These are phyloP conservation scores for Chaetomiaceae sp. DNA, from an alignment of 2,329 filamentous ascomycete species.

Conservation along the genomic window DNA sequence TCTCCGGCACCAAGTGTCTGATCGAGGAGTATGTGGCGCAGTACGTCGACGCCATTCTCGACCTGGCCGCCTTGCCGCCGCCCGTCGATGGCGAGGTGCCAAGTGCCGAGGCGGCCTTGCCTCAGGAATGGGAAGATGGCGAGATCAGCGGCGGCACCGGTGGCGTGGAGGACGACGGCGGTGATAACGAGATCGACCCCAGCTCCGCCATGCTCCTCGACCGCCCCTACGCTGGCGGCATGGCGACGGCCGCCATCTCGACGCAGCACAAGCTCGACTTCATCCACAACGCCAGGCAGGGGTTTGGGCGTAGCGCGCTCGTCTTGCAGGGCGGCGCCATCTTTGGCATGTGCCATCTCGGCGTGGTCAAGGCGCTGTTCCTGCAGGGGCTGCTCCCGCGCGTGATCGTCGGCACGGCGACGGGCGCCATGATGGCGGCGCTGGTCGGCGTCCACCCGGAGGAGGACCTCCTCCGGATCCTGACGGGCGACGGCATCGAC, in stretches of 20 bases:
- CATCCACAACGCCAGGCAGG: slow-evolving; percentile 79
- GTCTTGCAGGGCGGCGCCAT: slow-evolving; percentile 87
- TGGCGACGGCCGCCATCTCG: slow-evolving; percentile 21
- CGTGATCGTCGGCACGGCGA: slow-evolving; percentile 88
- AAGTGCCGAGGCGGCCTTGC: neutral
- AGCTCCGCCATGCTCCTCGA: no score
- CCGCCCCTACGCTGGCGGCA: neutral
- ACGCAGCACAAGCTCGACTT: slow-evolving; percentile 65
- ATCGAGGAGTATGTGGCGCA: slow-evolving; percentile 89
- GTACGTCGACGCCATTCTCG: slow-evolving; percentile 73
- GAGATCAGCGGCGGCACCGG: neutral
- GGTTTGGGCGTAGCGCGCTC: slow-evolving; percentile 79
- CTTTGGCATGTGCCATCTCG: slow-evolving; percentile 85
- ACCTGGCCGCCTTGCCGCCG: slow-evolving; percentile 64
- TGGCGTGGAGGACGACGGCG: neutral
- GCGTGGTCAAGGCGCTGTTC: slow-evolving; percentile 84
- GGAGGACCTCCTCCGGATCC: slow-evolving; percentile 71
- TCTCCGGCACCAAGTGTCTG: slow-evolving; percentile 81
- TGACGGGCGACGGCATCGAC: slow-evolving; percentile 77
- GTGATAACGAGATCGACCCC: neutral
- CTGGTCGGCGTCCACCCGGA: slow-evolving; percentile 83
- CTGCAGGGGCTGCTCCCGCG: slow-evolving; percentile 74
- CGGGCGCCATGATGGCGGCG: slow-evolving; percentile 83
- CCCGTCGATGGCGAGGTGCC: slow-evolving; percentile 29
- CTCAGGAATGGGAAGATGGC: slow-evolving; percentile 8